These are phyloP conservation scores for Blakeslea trispora DNA, from an alignment of 371 early-diverging fungal genomes.

Conservation along the genomic window DNA sequence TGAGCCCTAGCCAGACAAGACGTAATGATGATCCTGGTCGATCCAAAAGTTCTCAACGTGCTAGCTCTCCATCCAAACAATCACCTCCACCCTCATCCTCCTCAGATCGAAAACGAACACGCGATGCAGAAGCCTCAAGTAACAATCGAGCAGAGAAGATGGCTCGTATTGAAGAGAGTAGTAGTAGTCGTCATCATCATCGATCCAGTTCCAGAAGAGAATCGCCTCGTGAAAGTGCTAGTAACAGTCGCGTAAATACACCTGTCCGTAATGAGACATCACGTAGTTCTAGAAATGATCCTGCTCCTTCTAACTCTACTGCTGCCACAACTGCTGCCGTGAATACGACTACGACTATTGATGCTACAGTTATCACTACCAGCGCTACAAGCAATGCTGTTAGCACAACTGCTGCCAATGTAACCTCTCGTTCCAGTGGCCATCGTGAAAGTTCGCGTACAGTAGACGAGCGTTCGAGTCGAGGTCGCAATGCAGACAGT, in stretches of 20 bases:
- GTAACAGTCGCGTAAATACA: slow-evolving; percentile 3
- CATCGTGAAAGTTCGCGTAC: too few relatives aligned
- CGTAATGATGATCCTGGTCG: not conserved
- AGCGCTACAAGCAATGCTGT: too few relatives aligned
- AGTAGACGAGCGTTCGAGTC: slow-evolving; percentile 1
- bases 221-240: slow-evolving; percentile 15
- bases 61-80: not conserved
- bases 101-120: slow-evolving; percentile 13
- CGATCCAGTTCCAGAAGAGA: slow-evolving; percentile 8
- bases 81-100: slow-evolving; percentile 1
- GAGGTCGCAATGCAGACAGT: not conserved
- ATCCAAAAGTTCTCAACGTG: not conserved
- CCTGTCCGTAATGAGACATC: slow-evolving; percentile 7
- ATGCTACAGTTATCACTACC: too few relatives aligned
- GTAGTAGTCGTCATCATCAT: slow-evolving; percentile 11
- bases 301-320: not conserved
- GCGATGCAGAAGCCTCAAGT: slow-evolving; percentile 6
- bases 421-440: not conserved
- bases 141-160: slow-evolving; percentile 5
- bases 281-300: slow-evolving; percentile 1
- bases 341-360: too few relatives aligned
- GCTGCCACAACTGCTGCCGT: not conserved
- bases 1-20: slow-evolving; percentile 4
- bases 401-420: not conserved
- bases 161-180: slow-evolving; percentile 4